Evolutionary conservation across 129 eudicot genomes (phyloP).

Genomic region (Artemisia tridentata): DNA sequence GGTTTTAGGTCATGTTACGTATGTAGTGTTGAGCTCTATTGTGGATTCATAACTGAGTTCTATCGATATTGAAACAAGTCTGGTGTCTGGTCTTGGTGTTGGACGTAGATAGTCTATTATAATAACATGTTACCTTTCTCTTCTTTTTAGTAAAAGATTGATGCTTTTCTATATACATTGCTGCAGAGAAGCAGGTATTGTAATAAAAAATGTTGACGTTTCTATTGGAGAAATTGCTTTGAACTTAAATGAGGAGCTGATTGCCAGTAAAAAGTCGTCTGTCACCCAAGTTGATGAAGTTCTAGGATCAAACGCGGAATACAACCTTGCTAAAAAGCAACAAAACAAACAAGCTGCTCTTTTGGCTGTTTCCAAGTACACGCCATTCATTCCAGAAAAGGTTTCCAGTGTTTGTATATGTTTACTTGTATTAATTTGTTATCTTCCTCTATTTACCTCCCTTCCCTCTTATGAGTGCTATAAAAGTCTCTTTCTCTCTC

Average conservation of each 20-base stretch:
- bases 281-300: constrained; percentile 30
- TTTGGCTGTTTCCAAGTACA: constrained; percentile 46
- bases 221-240: constrained; percentile 62
- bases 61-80: no score
- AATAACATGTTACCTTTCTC: neutral
- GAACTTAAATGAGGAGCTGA: constrained; percentile 67
- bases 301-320: constrained; percentile 38
- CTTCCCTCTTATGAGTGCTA: no score
- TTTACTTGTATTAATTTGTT: no score
- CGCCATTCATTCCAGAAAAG: constrained; percentile 84
- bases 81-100: neutral
- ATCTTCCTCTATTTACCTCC: no score
- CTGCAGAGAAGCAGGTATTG: constrained; percentile 82
- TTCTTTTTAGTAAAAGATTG: constrained; percentile 8
- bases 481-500: constrained; percentile 19
- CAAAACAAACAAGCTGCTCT: constrained; percentile 42
- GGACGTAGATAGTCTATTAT: neutral
- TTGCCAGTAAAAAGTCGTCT: constrained; percentile 44
- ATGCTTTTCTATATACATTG: constrained; percentile 25
- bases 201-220: constrained; percentile 66
- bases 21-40: no score
- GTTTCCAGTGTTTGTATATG: constrained; percentile 33
- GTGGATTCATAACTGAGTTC: no score
- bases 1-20: no score
- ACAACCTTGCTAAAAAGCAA: constrained; percentile 35